Conservation (phyloP, 1,139 yeast genomes). For the Chernovozyma aurita region DNA sequence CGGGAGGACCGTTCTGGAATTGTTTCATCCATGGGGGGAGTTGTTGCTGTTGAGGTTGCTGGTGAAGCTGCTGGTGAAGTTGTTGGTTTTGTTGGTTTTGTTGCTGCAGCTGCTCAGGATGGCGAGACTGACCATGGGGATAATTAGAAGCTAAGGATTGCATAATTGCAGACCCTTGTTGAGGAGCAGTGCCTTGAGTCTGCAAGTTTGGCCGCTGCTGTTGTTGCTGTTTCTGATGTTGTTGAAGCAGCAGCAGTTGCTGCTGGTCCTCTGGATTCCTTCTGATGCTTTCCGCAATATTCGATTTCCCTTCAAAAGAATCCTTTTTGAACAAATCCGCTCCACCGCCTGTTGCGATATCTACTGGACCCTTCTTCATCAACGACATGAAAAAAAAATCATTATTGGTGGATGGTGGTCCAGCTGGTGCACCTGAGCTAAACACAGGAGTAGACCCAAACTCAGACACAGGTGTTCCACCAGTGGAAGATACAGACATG, state of each 20-base stretch:
- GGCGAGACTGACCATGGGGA: too few species aligned
- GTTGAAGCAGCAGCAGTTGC: too few species aligned
- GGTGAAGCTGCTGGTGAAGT: conserved; percentile 7
- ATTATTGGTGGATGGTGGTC: conserved; percentile 16
- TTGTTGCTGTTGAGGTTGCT: conserved; percentile 8
- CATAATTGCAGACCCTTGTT: too few species aligned
- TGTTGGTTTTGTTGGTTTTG: conserved; percentile 7
- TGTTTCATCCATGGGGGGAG: conserved; percentile 27
- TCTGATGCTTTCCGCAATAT: too few species aligned
- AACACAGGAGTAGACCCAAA: not conserved
- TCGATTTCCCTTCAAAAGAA: too few species aligned
- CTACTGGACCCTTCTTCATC: conserved; percentile 26
- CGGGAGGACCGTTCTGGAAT: conserved; percentile 11
- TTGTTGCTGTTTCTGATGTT: too few species aligned
- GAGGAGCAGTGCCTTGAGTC: too few species aligned
- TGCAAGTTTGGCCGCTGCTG: too few species aligned
- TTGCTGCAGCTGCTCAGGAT: conserved; percentile 6
- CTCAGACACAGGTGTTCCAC: conserved; percentile 1
- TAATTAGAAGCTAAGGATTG: too few species aligned
- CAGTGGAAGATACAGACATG: not conserved
- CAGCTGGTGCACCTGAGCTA: not conserved
- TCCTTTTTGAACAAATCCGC: too few species aligned
- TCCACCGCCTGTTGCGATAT: too few species aligned
- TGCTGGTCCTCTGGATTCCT: conserved; percentile 9
- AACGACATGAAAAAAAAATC: conserved; percentile 55